A percentile compares a stretch with the other conserved stretches of the same genome.
Conservation (phyloP, 805 yeast genomes). For the Metschnikowia cubensis region DNA sequence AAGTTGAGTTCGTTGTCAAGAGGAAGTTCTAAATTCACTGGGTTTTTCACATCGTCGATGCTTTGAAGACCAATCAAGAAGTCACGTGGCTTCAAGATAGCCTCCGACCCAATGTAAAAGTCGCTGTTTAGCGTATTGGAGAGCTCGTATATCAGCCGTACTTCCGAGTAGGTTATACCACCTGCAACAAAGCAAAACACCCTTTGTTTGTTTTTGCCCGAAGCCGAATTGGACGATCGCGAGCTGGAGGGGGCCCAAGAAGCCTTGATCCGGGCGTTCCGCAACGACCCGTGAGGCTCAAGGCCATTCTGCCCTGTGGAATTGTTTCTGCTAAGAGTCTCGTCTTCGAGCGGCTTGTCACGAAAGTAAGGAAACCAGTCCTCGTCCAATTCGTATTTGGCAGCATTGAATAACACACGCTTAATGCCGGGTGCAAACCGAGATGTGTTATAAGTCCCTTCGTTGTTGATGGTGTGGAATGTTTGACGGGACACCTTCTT, state of each 20-base stretch:
- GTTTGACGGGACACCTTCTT: slow-evolving; percentile 47
- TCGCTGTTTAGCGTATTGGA: slow-evolving; percentile 62
- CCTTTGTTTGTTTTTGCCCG: slow-evolving; percentile 46
- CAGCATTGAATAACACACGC: slow-evolving; percentile 49
- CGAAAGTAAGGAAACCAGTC: slow-evolving; percentile 67
- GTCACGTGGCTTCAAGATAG: slow-evolving; percentile 48
- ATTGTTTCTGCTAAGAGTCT: slow-evolving; percentile 22
- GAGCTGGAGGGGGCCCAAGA: slow-evolving; percentile 19
- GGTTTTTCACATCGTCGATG: slow-evolving; percentile 32
- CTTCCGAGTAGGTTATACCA: slow-evolving; percentile 81
- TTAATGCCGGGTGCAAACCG: slow-evolving; percentile 71
- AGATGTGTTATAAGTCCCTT: slow-evolving; percentile 58
- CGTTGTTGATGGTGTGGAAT: slow-evolving; percentile 53
- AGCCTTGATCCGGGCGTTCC: slow-evolving; percentile 18
- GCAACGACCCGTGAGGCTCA: slow-evolving; percentile 13
- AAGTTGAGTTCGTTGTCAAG: slow-evolving; percentile 11
- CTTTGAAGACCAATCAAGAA: slow-evolving; percentile 41
- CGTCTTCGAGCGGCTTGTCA: slow-evolving; percentile 63
- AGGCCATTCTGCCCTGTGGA: not conserved
- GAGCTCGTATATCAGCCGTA: slow-evolving; percentile 70
- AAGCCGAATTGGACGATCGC: slow-evolving; percentile 14
- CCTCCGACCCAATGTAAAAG: slow-evolving; percentile 41
- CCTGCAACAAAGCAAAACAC: slow-evolving; percentile 83
- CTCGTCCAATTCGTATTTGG: slow-evolving; percentile 51
- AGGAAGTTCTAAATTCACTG: slow-evolving; percentile 40